Evolutionary conservation across 306 rosid genomes (phyloP).

Genomic region (Sicyos edulis): DNA sequence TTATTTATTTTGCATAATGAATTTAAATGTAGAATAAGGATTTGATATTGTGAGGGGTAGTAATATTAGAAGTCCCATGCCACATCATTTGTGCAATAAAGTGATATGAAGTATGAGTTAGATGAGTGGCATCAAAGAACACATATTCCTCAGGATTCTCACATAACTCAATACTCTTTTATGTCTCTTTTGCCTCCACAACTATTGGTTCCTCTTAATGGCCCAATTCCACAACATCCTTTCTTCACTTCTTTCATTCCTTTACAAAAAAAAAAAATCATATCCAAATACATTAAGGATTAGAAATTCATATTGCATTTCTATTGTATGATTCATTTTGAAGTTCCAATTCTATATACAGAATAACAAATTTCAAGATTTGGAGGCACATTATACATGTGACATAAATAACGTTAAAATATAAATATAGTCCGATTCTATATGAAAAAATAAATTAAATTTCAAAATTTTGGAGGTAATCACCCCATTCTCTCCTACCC

Average conservation of each 20-base stretch:
- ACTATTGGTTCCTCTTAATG: conserved; percentile 26
- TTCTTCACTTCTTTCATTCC: conserved; percentile 28
- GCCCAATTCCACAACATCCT: conserved; percentile 37
- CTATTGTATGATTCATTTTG: too few relatives aligned
- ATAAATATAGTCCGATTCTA: too few relatives aligned
- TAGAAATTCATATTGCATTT: too few relatives aligned
- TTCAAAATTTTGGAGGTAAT: too few relatives aligned
- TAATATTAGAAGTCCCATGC: conserved; percentile 24
- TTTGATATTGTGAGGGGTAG: conserved; percentile 27
- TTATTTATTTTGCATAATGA: too few relatives aligned
- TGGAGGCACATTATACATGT: too few relatives aligned
- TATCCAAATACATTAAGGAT: too few relatives aligned
- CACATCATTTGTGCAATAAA: conserved; percentile 32
- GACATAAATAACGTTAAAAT: too few relatives aligned
- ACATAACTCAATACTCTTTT: conserved; percentile 25
- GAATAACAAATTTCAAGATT: too few relatives aligned
- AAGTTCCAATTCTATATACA: too few relatives aligned
- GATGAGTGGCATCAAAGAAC: conserved; percentile 35
- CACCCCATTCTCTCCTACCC: too few relatives aligned
- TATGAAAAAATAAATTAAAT: too few relatives aligned
- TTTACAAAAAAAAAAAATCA: neutral
- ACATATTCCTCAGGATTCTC: conserved; percentile 24
- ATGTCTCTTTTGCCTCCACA: conserved; percentile 27
- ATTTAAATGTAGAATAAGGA: conserved; percentile 22
- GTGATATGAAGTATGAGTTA: conserved; percentile 26